phyloP scores from a whole-genome alignment of 352 stramenopile species.

The Globisporangium perplexum region DNA sequence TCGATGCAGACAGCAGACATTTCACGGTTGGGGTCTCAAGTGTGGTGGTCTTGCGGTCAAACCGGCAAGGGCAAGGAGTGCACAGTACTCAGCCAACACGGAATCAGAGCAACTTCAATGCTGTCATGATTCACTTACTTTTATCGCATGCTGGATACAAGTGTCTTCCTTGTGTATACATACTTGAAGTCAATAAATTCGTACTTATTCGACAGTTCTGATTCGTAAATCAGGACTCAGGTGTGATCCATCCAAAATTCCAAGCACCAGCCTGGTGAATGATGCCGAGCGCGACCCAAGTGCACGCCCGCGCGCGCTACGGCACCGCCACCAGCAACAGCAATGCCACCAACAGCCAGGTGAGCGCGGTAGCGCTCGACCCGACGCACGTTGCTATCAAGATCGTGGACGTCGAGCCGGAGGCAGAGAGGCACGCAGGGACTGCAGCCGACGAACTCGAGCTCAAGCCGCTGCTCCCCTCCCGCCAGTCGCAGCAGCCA shows the following conservation, averaged over 20 bases:
- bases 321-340: not conserved
- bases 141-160: too few species aligned
- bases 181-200: too few species aligned
- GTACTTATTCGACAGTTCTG: not conserved
- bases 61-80: too few species aligned
- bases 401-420: conserved; percentile 1
- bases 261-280: not conserved
- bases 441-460: not conserved
- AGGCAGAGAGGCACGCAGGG: not conserved
- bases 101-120: too few species aligned
- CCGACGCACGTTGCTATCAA: conserved; percentile 6
- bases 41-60: too few species aligned
- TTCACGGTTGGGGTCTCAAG: too few species aligned
- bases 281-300: not conserved
- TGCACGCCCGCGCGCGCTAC: not conserved
- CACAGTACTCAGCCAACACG: too few species aligned
- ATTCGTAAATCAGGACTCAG: not conserved
- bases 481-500: not conserved
- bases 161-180: too few species aligned
- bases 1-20: too few species aligned
- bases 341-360: too few species aligned
- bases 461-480: not conserved
- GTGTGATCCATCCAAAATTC: not conserved
- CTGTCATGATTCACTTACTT: too few species aligned
- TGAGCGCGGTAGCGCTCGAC: not conserved